These are phyloP conservation scores for Trichocomaceae sp. DNA, from an alignment of 2,329 filamentous ascomycete genomes.

Conservation along the genomic window DNA sequence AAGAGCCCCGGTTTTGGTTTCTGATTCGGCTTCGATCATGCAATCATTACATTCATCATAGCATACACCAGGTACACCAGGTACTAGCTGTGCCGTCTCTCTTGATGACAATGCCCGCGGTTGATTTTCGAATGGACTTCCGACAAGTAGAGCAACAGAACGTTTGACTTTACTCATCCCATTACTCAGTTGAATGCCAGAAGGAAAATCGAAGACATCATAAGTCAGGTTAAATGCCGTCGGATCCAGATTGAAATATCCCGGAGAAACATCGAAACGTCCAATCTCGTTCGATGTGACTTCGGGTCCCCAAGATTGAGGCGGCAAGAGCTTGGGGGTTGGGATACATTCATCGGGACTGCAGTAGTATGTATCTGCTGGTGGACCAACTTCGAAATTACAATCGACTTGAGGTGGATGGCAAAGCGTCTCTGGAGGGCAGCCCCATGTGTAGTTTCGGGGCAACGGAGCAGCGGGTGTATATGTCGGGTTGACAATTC, in stretches of 20 bases:
- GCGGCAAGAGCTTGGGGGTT: slow-evolving; percentile 21
- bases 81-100: slow-evolving; percentile 20
- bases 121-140: background rate
- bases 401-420: slow-evolving; percentile 29
- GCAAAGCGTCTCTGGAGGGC: slow-evolving; percentile 39
- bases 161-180: background rate
- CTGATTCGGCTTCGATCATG: slow-evolving; percentile 39
- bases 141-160: background rate
- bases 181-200: background rate
- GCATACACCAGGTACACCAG: slow-evolving; percentile 46
- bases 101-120: background rate
- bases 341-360: slow-evolving; percentile 34
- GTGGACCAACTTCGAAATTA: slow-evolving; percentile 35
- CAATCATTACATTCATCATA: slow-evolving; percentile 49
- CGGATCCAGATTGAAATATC: slow-evolving; percentile 60
- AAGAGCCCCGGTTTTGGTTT: slow-evolving; percentile 40
- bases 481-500: slow-evolving; percentile 24
- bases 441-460: slow-evolving; percentile 36
- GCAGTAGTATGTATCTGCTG: slow-evolving; percentile 33
- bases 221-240: slow-evolving; percentile 56
- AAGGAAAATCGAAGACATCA: slow-evolving; percentile 50
- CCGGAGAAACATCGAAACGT: slow-evolving; percentile 48
- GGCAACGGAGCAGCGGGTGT: slow-evolving; percentile 21
- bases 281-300: slow-evolving; percentile 17
- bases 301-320: slow-evolving; percentile 20